These are phyloP conservation scores for Byssothecium circinans DNA, from an alignment of 2,329 filamentous ascomycete species.

Conservation along the genomic window DNA sequence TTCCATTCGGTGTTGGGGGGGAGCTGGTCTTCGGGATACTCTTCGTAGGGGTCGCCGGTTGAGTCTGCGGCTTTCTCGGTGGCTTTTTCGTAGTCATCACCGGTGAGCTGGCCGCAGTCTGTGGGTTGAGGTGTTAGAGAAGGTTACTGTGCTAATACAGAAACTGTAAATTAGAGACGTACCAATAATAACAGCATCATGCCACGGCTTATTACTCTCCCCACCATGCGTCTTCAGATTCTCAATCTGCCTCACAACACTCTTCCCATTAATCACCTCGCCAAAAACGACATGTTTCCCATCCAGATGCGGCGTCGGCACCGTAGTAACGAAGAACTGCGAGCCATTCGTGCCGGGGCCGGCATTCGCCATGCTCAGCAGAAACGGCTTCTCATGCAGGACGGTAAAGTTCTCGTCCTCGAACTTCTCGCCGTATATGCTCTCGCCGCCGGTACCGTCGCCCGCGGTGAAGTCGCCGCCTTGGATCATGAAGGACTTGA, in stretches of 20 bases:
- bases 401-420: slow-evolving; percentile 92
- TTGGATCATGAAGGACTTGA: slow-evolving; percentile 99
- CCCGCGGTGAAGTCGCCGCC: slow-evolving; percentile 95
- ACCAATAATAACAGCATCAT: slow-evolving; percentile 70
- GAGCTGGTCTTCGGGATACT: slow-evolving; percentile 84
- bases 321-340: slow-evolving; percentile 97
- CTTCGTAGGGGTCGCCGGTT: slow-evolving; percentile 90
- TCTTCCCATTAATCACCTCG: slow-evolving; percentile 90
- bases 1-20: slow-evolving; percentile 60
- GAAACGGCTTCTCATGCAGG: slow-evolving; percentile 90
- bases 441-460: slow-evolving; percentile 94
- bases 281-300: slow-evolving; percentile 98
- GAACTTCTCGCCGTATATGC: slow-evolving; percentile 97
- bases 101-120: slow-evolving; percentile 84
- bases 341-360: slow-evolving; percentile 86
- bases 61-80: slow-evolving; percentile 72
- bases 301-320: slow-evolving; percentile 91
- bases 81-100: slow-evolving; percentile 67
- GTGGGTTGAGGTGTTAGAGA: slow-evolving; percentile 14
- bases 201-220: slow-evolving; percentile 69
- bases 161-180: slow-evolving; percentile 7
- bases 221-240: slow-evolving; percentile 71
- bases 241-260: slow-evolving; percentile 85
- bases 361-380: slow-evolving; percentile 97
- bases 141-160: background rate